Conservation (phyloP, 73 alveolate genomes). For the Tetrahymena malaccensis region DNA sequence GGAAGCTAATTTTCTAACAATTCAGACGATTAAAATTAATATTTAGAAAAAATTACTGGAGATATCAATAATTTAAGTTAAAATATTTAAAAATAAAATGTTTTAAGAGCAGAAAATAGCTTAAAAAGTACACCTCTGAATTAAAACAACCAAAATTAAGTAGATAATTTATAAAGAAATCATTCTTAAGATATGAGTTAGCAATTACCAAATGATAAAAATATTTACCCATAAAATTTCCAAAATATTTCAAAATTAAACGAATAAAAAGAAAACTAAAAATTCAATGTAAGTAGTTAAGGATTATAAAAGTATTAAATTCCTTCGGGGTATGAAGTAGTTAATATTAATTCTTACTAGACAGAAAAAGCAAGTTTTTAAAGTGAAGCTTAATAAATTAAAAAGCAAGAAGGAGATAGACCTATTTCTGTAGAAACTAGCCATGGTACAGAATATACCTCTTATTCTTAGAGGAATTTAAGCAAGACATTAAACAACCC, state of each 20-base stretch:
- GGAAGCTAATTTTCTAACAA: background rate
- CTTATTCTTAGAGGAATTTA: background rate
- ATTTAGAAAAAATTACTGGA: background rate
- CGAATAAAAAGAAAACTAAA: background rate
- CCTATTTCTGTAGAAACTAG: background rate
- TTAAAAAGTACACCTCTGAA: too few species aligned
- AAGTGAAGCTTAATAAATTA: background rate
- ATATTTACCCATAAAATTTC: too few species aligned
- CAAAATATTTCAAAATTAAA: background rate
- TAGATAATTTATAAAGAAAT: too few species aligned
- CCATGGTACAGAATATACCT: background rate
- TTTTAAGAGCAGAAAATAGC: background rate
- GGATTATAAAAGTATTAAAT: background rate
- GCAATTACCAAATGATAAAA: background rate
- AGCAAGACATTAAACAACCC: background rate
- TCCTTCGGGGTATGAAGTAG: background rate
- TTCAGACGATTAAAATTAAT: background rate
- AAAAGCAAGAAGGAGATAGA: background rate
- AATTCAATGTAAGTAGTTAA: background rate
- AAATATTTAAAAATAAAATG: too few species aligned
- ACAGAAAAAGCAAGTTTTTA: background rate
- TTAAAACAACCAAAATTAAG: background rate
- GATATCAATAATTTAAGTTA: too few species aligned
- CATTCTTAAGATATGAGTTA: background rate
- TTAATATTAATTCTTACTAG: background rate